A percentile compares a stretch with the other conserved stretches of the same genome.
Evolutionary conservation across 371 early-diverging fungal species (phyloP).

Genomic region (Mucor mucedo): DNA sequence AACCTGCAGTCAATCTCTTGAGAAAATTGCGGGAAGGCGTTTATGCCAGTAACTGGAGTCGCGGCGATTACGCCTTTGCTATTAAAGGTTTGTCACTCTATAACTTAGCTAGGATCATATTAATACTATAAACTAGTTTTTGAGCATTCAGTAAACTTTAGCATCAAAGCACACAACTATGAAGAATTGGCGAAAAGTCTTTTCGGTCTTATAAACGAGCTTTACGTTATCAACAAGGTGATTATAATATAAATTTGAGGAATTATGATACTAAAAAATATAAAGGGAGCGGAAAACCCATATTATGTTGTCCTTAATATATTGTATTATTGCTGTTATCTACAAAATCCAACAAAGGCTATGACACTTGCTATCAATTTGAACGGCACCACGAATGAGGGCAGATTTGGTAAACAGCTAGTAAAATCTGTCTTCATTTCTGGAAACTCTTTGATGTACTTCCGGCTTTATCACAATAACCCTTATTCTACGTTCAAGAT

Average conservation of each 20-base stretch:
- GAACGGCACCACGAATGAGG: constrained; percentile 13
- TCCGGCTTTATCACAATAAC: constrained; percentile 18
- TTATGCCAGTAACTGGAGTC: constrained; percentile 24
- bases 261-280: neutral
- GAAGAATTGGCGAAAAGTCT: constrained; percentile 28
- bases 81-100: constrained; percentile 15
- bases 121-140: constrained; percentile 11
- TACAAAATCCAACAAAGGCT: constrained; percentile 1
- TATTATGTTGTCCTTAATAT: constrained; percentile 18
- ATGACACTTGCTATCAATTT: neutral
- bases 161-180: constrained; percentile 21
- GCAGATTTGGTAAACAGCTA: constrained; percentile 16
- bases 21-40: constrained; percentile 36
- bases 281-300: neutral
- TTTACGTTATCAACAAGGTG: constrained; percentile 14
- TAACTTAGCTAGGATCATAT: neutral
- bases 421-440: constrained; percentile 7
- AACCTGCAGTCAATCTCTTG: constrained; percentile 12
- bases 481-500: constrained; percentile 19
- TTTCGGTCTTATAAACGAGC: constrained; percentile 12
- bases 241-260: neutral
- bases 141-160: constrained; percentile 19
- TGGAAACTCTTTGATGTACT: constrained; percentile 17
- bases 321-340: constrained; percentile 14
- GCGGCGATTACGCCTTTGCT: constrained; percentile 20